These are phyloP conservation scores for Balakata baccata DNA, from an alignment of 345 rosid species.

Conservation along the genomic window DNA sequence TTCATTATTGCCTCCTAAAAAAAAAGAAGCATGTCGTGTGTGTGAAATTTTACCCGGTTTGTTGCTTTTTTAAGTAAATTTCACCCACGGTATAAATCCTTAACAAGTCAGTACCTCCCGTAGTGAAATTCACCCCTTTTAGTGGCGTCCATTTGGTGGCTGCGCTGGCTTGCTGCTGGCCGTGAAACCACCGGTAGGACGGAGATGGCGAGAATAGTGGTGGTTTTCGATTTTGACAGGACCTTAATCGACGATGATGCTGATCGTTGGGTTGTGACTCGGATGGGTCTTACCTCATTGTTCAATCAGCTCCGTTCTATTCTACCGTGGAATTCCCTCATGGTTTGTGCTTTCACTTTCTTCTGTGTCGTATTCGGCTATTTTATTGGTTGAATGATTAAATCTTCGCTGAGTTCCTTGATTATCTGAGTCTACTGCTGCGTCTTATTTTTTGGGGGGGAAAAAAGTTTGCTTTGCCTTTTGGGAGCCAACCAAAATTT, in stretches of 20 bases:
- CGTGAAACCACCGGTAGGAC: constrained; percentile 12
- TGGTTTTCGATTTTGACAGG: constrained; percentile 79
- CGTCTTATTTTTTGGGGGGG: not conserved
- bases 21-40: too few relatives aligned
- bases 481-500: too few relatives aligned
- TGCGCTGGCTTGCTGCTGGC: not conserved
- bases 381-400: too few relatives aligned
- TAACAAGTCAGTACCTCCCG: too few relatives aligned
- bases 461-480: not conserved
- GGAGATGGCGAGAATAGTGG: constrained; percentile 45
- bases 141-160: not conserved
- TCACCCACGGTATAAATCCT: too few relatives aligned
- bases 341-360: constrained; percentile 39
- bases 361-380: too few relatives aligned
- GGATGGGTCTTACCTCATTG: constrained; percentile 70
- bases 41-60: too few relatives aligned
- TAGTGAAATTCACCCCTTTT: too few relatives aligned
- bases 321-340: constrained; percentile 79
- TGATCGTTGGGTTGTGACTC: constrained; percentile 72
- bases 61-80: too few relatives aligned
- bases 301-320: constrained; percentile 60
- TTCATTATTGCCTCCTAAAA: too few relatives aligned
- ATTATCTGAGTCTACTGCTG: not conserved
- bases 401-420: not conserved
- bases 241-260: constrained; percentile 84